Percentiles rank a stretch among this genome's conserved stretches.
phyloP scores from a whole-genome alignment of 2,329 filamentous ascomycete species.

The Chaetomiaceae sp. region DNA sequence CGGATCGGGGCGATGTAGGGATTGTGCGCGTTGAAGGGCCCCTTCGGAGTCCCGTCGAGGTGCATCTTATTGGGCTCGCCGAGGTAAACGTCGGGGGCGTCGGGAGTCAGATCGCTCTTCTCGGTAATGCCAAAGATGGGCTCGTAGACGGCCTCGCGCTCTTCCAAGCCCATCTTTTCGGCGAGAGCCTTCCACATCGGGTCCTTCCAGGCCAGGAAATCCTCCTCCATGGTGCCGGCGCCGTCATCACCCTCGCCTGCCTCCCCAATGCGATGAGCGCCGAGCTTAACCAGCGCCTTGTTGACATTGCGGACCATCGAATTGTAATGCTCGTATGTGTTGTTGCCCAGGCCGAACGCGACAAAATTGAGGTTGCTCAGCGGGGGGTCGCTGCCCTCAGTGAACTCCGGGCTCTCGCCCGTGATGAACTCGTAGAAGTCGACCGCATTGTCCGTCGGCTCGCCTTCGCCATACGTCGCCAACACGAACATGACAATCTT shows the following conservation, averaged over 20 bases:
- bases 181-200: conserved; percentile 91
- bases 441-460: conserved; percentile 97
- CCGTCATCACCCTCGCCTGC: conserved; percentile 96
- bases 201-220: conserved; percentile 98
- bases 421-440: conserved; percentile 98
- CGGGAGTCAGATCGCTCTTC: conserved; percentile 63
- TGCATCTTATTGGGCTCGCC: conserved; percentile 97
- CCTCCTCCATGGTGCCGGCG: conserved; percentile 98
- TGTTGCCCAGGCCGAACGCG: conserved; percentile 94
- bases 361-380: conserved; percentile 86
- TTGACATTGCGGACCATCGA: conserved; percentile 93
- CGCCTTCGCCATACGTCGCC: conserved; percentile 95
- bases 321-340: conserved; percentile 99
- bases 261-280: conserved; percentile 74
- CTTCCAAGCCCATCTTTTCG: conserved; percentile 79
- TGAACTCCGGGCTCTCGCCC: conserved; percentile 74
- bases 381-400: conserved; percentile 64
- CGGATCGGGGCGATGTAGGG: conserved; percentile 91
- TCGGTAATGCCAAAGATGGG: conserved; percentile 81
- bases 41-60: conserved; percentile 74
- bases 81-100: conserved; percentile 79
- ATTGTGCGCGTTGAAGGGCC: conserved; percentile 93
- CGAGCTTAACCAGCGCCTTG: conserved; percentile 71
- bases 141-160: conserved; percentile 94
- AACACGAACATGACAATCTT: conserved; percentile 93